Percentiles rank a stretch among this genome's conserved stretches.
Evolutionary conservation across 768 basidiomycete species (phyloP).

Genomic region (Termitomyces sp.): DNA sequence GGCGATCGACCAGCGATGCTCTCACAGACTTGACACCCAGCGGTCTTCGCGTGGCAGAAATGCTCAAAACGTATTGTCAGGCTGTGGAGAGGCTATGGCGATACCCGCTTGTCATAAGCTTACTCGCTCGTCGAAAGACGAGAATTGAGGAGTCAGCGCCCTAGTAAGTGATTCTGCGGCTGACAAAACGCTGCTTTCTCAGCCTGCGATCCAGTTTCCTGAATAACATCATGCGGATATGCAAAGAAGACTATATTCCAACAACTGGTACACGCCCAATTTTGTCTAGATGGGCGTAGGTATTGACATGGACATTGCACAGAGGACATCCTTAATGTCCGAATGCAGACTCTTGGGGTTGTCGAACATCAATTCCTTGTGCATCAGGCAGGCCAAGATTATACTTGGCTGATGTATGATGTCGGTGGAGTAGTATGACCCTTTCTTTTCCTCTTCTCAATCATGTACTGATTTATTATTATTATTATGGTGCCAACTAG

Average conservation of each 20-base stretch:
- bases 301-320: neutral
- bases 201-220: slow-evolving; percentile 49
- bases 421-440: slow-evolving; percentile 74
- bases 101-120: slow-evolving; percentile 36
- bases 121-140: slow-evolving; percentile 44
- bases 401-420: slow-evolving; percentile 77
- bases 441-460: too few species aligned
- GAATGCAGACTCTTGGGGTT: slow-evolving; percentile 78
- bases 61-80: slow-evolving; percentile 38
- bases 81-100: slow-evolving; percentile 64
- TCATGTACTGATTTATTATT: neutral
- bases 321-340: slow-evolving; percentile 78
- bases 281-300: neutral
- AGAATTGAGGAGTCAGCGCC: slow-evolving; percentile 70
- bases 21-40: slow-evolving; percentile 2
- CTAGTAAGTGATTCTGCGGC: slow-evolving; percentile 49
- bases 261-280: slow-evolving; percentile 48
- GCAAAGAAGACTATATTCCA: slow-evolving; percentile 66
- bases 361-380: slow-evolving; percentile 71
- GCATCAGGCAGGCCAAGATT: slow-evolving; percentile 50
- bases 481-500: slow-evolving; percentile 24
- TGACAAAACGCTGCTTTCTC: neutral
- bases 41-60: slow-evolving; percentile 37
- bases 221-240: slow-evolving; percentile 56
- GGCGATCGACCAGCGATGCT: slow-evolving; percentile 10